Percentiles rank a stretch among this genome's conserved stretches.
phyloP scores from a whole-genome alignment of 805 yeast species.

The Saccharomyces jurei region DNA sequence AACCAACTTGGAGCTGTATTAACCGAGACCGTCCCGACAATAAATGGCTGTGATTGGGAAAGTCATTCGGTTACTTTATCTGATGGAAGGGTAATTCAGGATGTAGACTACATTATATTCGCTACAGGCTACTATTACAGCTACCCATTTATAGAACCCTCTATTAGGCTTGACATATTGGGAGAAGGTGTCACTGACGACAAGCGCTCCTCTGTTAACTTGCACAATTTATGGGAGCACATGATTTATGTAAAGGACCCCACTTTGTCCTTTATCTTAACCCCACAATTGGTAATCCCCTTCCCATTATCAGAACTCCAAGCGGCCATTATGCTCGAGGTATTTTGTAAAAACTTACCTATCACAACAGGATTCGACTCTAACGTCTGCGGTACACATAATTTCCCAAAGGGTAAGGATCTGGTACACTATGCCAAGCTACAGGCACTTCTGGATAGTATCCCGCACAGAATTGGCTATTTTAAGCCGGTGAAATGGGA shows the following conservation, averaged over 20 bases:
- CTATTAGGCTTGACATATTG: conserved; percentile 17
- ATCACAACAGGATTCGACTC: conserved; percentile 35
- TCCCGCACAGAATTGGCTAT: conserved; percentile 1
- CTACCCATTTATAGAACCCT: conserved; percentile 34
- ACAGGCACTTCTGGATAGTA: conserved; percentile 14
- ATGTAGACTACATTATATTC: conserved; percentile 36
- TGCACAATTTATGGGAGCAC: conserved; percentile 50
- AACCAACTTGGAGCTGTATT: conserved; percentile 3
- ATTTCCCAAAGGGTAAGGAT: conserved; percentile 16
- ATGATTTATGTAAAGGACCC: conserved; percentile 52
- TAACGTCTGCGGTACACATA: conserved; percentile 11
- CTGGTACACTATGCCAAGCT: conserved; percentile 21
- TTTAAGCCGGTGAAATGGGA: conserved; percentile 25
- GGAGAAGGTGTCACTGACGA: conserved; percentile 18
- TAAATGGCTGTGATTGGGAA: conserved; percentile 22
- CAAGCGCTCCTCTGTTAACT: conserved; percentile 15
- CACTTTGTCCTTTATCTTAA: conserved; percentile 52
- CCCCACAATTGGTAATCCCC: conserved; percentile 55
- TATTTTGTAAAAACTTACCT: conserved; percentile 45
- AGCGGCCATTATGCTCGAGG: conserved; percentile 56
- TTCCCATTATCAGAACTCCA: conserved; percentile 57
- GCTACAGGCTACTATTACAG: conserved; percentile 47
- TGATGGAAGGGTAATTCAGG: conserved; percentile 25
- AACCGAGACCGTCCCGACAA: conserved; percentile 21
- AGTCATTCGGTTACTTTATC: conserved; percentile 24